Conservation (phyloP, 2,329 filamentous ascomycete genomes). For the Botryosphaeria dothidea region DNA sequence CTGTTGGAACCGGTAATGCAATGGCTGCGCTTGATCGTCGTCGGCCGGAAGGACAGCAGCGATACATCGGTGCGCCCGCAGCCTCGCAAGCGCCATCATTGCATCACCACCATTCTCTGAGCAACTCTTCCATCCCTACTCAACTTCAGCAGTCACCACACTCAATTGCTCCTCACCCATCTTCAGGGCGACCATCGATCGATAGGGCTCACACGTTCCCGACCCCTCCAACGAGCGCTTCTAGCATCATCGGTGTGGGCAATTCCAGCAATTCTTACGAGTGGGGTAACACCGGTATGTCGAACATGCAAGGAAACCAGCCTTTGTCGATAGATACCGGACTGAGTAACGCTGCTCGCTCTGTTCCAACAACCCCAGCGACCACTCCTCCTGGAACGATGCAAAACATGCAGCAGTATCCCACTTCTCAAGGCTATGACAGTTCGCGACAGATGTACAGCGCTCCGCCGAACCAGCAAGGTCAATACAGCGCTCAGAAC, state of each 20-base stretch:
- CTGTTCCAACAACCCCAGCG: conserved; percentile 87
- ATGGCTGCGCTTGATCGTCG: conserved; percentile 78
- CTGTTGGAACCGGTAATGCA: conserved; percentile 58
- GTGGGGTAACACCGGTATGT: conserved; percentile 61
- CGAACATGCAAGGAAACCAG: conserved; percentile 60
- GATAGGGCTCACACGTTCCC: conserved; percentile 92
- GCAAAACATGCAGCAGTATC: conserved; percentile 79
- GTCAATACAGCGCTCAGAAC: conserved; percentile 63
- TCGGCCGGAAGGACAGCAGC: conserved; percentile 55
- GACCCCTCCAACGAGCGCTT: conserved; percentile 90
- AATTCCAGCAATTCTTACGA: conserved; percentile 74
- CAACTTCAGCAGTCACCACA: conserved; percentile 68
- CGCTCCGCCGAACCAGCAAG: conserved; percentile 64
- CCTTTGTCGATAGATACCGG: conserved; percentile 79
- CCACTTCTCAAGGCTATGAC: conserved; percentile 71
- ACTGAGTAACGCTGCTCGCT: conserved; percentile 74
- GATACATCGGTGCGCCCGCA: conserved; percentile 62
- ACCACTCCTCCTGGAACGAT: conserved; percentile 83
- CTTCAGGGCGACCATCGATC: conserved; percentile 65
- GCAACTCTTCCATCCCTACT: conserved; percentile 54
- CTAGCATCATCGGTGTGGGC: conserved; percentile 77
- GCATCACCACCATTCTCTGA: conserved; percentile 70
- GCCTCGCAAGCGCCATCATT: conserved; percentile 66
- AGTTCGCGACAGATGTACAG: conserved; percentile 77
- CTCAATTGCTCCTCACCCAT: conserved; percentile 62